Evolutionary conservation across 2,329 filamentous ascomycete genomes (phyloP).

Genomic region (Cyphellophora europaea): DNA sequence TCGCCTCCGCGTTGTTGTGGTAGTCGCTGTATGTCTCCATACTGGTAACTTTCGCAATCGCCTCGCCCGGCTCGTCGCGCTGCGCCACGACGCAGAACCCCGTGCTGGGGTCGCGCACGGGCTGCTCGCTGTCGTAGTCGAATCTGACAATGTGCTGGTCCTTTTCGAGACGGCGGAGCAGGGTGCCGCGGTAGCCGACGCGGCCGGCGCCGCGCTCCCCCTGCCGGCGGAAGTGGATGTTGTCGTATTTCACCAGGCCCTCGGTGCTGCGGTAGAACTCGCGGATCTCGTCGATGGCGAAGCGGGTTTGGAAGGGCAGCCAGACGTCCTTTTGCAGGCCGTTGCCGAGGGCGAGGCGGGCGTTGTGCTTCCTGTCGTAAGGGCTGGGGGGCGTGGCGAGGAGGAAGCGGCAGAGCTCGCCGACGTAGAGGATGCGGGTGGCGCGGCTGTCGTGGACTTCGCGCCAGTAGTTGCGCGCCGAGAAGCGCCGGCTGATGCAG

Average conservation of each 20-base stretch:
- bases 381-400: constrained; percentile 31
- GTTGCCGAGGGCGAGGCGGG: constrained; percentile 36
- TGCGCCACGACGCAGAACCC: constrained; percentile 55
- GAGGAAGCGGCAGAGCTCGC: constrained; percentile 40
- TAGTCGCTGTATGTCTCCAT: constrained; percentile 68
- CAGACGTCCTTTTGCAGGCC: constrained; percentile 39
- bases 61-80: constrained; percentile 64
- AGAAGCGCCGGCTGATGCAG: constrained; percentile 29
- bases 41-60: constrained; percentile 58
- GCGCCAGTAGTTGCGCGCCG: constrained; percentile 14
- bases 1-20: constrained; percentile 62
- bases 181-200: constrained; percentile 35
- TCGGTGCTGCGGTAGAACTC: constrained; percentile 76
- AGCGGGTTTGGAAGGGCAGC: constrained; percentile 32
- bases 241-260: constrained; percentile 55
- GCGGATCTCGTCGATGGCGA: constrained; percentile 41
- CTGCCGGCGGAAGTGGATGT: constrained; percentile 50
- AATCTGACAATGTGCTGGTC: constrained; percentile 55
- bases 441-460: constrained; percentile 27
- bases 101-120: constrained; percentile 55
- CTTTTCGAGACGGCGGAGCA: constrained; percentile 25
- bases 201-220: constrained; percentile 46
- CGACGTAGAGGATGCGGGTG: constrained; percentile 49
- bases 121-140: constrained; percentile 59
- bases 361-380: constrained; percentile 35